Evolutionary conservation across 805 yeast species (phyloP).

Genomic region (Candida incommunis): DNA sequence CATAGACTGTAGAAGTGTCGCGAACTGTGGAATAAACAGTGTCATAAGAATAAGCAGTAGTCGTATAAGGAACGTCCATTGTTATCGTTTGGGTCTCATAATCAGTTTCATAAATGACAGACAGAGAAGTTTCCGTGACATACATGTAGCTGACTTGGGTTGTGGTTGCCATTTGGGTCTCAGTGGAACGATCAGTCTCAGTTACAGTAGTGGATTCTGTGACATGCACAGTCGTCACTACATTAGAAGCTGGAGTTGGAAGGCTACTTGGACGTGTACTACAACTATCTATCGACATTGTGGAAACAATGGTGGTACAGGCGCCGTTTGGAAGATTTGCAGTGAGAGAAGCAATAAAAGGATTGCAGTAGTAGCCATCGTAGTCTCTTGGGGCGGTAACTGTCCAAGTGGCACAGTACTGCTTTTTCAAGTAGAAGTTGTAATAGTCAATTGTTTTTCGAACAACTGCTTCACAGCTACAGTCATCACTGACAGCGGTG

Average conservation of each 20-base stretch:
- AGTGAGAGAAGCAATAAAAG: conserved; percentile 1
- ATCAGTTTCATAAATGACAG: neutral
- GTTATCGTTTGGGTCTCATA: neutral
- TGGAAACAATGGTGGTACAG: neutral
- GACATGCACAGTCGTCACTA: neutral
- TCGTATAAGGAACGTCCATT: neutral
- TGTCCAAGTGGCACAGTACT: neutral
- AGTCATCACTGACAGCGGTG: neutral
- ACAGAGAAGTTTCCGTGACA: neutral
- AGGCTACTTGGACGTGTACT: neutral
- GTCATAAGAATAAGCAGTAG: neutral
- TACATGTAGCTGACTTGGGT: neutral
- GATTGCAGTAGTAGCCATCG: neutral
- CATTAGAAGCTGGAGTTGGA: neutral
- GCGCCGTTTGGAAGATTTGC: neutral
- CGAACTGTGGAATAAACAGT: neutral
- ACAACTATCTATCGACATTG: neutral
- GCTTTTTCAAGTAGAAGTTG: neutral
- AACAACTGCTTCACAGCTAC: neutral
- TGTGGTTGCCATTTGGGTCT: neutral
- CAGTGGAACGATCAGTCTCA: neutral
- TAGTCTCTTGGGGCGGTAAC: neutral
- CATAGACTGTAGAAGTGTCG: neutral
- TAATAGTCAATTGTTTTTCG: neutral
- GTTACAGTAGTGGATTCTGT: neutral